These are phyloP conservation scores for Oryza officinalis DNA, from an alignment of 176 grass and related monocot genomes.

Conservation along the genomic window DNA sequence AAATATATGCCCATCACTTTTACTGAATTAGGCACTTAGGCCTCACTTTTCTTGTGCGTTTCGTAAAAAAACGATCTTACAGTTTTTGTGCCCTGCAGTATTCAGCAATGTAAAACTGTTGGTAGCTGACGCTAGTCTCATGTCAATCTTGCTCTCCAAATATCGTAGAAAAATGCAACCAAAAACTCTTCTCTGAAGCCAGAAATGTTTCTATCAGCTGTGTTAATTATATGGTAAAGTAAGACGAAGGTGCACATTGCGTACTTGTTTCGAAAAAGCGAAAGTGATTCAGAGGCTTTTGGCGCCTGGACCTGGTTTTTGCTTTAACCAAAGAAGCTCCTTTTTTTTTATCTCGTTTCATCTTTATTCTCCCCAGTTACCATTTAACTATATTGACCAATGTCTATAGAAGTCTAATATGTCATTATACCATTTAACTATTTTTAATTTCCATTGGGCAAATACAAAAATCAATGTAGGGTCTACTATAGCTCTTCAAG, in stretches of 20 bases:
- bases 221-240: neutral
- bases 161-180: neutral
- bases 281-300: constrained; percentile 56
- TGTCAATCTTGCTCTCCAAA: neutral
- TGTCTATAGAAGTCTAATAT: neutral
- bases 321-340: constrained; percentile 51
- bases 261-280: constrained; percentile 55
- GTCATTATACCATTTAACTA: neutral
- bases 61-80: neutral
- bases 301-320: constrained; percentile 23
- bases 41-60: neutral
- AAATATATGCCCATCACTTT: neutral
- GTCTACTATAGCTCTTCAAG: neutral
- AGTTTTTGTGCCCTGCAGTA: neutral
- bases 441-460: neutral
- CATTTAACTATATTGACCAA: constrained; percentile 25
- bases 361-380: constrained; percentile 51
- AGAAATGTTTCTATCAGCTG: neutral
- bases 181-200: neutral
- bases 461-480: neutral
- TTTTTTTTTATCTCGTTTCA: constrained; percentile 9
- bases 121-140: neutral
- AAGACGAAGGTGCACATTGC: constrained; percentile 13
- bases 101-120: neutral
- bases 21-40: neutral